These are phyloP conservation scores for Actinomucor elegans DNA, from an alignment of 371 early-diverging fungal genomes.

Conservation along the genomic window DNA sequence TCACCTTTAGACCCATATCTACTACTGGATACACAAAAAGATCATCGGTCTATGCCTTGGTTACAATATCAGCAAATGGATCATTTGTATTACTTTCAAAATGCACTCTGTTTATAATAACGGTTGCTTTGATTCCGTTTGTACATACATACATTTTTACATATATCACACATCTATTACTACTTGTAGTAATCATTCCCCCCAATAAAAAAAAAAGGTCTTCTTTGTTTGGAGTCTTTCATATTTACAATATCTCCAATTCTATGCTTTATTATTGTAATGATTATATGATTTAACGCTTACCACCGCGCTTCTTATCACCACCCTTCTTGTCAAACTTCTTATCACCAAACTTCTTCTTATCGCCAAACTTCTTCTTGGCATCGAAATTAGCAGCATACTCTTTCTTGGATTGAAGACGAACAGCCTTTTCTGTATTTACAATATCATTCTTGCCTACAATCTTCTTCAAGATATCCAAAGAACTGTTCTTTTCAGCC, in stretches of 20 bases:
- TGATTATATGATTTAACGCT: too few species aligned
- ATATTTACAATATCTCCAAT: not conserved
- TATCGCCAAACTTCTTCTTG: conserved; percentile 9
- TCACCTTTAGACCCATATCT: too few species aligned
- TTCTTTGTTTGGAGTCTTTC: not conserved
- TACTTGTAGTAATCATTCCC: not conserved
- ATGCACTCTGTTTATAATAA: too few species aligned
- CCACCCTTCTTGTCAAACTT: conserved; percentile 1
- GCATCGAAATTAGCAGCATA: conserved; percentile 15
- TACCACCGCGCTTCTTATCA: conserved; percentile 6
- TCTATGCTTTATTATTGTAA: too few species aligned
- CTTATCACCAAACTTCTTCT: conserved; percentile 8
- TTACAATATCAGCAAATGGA: conserved; percentile 1
- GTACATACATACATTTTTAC: not conserved
- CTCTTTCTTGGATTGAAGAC: conserved; percentile 22
- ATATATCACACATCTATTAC: not conserved
- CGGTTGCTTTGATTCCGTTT: too few species aligned
- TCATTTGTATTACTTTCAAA: conserved; percentile 7
- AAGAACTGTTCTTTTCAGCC: conserved; percentile 61
- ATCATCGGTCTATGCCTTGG: not conserved
- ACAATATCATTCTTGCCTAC: conserved; percentile 60
- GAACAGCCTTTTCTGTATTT: conserved; percentile 60
- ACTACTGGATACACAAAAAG: not conserved
- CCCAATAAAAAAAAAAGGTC: not conserved
- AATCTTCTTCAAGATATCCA: conserved; percentile 62